These are phyloP conservation scores for Populus simonii DNA, from an alignment of 345 rosid species.

Conservation along the genomic window DNA sequence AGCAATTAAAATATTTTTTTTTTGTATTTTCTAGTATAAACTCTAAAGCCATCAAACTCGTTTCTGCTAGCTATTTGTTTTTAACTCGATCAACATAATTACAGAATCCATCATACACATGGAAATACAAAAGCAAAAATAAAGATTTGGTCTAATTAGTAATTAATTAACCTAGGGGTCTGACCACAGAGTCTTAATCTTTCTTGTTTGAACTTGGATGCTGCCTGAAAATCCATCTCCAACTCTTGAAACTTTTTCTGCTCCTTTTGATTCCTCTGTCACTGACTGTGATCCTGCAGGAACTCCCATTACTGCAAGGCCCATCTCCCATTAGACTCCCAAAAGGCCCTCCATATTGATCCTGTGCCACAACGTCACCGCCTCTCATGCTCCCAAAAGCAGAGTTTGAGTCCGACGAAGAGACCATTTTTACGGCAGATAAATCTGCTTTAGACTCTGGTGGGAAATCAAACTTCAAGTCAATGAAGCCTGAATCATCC, in stretches of 20 bases:
- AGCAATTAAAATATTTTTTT: too few relatives aligned
- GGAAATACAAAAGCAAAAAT: background rate
- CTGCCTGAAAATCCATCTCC: slow-evolving; percentile 89
- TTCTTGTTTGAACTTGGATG: slow-evolving; percentile 44
- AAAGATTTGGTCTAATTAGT: background rate
- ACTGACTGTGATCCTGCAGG: slow-evolving; percentile 57
- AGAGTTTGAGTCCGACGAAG: slow-evolving; percentile 35
- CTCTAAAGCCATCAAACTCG: background rate
- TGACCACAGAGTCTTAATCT: slow-evolving; percentile 31
- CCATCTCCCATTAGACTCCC: slow-evolving; percentile 23
- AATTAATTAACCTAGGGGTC: background rate
- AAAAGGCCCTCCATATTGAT: slow-evolving; percentile 23
- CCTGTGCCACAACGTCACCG: slow-evolving; percentile 30
- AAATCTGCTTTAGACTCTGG: slow-evolving; percentile 37
- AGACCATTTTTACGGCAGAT: slow-evolving; percentile 26
- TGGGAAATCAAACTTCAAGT: slow-evolving; percentile 72
- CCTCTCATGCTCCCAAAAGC: slow-evolving; percentile 60
- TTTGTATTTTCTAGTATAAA: background rate
- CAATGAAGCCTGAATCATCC: slow-evolving; percentile 86
- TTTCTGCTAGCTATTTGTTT: background rate
- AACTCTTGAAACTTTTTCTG: slow-evolving; percentile 82
- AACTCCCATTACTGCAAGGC: slow-evolving; percentile 40
- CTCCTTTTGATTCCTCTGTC: slow-evolving; percentile 70
- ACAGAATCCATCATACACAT: background rate
- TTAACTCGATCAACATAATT: background rate